phyloP scores from a whole-genome alignment of 192 early-diverging fungal species.

The Coemansia umbellata region DNA sequence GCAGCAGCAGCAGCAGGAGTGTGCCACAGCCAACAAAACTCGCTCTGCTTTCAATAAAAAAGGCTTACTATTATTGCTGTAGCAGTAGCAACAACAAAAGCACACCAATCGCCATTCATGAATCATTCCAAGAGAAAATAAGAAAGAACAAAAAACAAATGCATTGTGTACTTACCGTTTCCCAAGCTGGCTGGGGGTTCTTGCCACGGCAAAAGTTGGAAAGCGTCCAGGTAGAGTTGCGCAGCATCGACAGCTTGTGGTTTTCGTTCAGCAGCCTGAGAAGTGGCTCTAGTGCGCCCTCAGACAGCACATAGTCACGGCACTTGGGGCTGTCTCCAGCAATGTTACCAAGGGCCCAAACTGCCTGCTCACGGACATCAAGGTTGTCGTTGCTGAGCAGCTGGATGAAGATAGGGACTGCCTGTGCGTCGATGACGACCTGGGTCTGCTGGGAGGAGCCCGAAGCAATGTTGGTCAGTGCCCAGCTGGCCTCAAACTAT shows the following conservation, averaged over 20 bases:
- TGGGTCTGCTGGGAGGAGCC: constrained; percentile 92
- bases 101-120: too few relatives aligned
- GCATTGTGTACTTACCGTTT: constrained; percentile 30
- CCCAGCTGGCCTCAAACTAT: constrained; percentile 98
- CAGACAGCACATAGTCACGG: constrained; percentile 82
- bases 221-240: constrained; percentile 98
- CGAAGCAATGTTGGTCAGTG: constrained; percentile 98
- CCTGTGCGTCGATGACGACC: constrained; percentile 87
- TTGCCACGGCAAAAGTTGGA: constrained; percentile 99
- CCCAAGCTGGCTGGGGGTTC: constrained; percentile 92
- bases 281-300: constrained; percentile 84
- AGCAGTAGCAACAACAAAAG: too few relatives aligned
- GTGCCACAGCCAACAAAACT: background rate
- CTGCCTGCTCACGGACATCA: constrained; percentile 97
- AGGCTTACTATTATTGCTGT: too few relatives aligned
- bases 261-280: constrained; percentile 80
- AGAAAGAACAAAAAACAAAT: too few relatives aligned
- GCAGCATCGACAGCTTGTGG: constrained; percentile 94
- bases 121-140: too few relatives aligned
- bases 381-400: constrained; percentile 74
- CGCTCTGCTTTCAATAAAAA: too few relatives aligned
- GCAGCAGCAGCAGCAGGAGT: constrained; percentile 4
- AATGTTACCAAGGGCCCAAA: constrained; percentile 99
- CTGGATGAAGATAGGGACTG: constrained; percentile 89
- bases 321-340: constrained; percentile 91